Evolutionary conservation across 2,329 filamentous ascomycete genomes (phyloP).

Genomic region (Mycogone perniciosa): DNA sequence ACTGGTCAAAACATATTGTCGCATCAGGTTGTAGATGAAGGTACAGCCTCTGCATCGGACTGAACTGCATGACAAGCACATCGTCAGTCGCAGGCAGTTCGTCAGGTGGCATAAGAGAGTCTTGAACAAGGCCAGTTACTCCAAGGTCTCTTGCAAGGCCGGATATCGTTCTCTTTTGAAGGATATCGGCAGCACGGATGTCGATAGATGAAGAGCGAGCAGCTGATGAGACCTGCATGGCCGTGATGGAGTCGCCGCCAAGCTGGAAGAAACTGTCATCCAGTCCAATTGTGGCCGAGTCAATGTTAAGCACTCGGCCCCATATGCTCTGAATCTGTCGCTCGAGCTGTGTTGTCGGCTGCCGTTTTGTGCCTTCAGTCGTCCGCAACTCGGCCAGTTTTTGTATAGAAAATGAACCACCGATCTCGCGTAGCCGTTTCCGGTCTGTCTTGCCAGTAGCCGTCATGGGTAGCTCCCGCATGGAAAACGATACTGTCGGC

Average conservation of each 20-base stretch:
- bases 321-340: conserved; percentile 17
- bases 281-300: conserved; percentile 20
- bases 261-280: conserved; percentile 34
- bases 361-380: neutral
- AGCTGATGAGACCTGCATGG: conserved; percentile 37
- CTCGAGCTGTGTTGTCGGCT: neutral
- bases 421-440: neutral
- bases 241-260: conserved; percentile 38
- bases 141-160: no score
- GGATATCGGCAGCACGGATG: conserved; percentile 4
- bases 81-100: no score
- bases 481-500: neutral
- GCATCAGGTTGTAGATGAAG: no score
- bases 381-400: neutral
- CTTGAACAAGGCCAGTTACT: no score
- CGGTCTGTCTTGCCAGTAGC: conserved; percentile 1
- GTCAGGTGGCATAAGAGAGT: no score
- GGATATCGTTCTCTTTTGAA: no score
- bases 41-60: no score
- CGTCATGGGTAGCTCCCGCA: neutral
- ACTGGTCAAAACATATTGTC: no score
- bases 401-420: neutral
- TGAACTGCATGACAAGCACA: no score
- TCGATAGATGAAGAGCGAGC: conserved; percentile 20
- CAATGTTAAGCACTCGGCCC: conserved; percentile 26